Evolutionary conservation across 2,329 filamentous ascomycete genomes (phyloP).

Genomic region (Colletotrichum incanum): DNA sequence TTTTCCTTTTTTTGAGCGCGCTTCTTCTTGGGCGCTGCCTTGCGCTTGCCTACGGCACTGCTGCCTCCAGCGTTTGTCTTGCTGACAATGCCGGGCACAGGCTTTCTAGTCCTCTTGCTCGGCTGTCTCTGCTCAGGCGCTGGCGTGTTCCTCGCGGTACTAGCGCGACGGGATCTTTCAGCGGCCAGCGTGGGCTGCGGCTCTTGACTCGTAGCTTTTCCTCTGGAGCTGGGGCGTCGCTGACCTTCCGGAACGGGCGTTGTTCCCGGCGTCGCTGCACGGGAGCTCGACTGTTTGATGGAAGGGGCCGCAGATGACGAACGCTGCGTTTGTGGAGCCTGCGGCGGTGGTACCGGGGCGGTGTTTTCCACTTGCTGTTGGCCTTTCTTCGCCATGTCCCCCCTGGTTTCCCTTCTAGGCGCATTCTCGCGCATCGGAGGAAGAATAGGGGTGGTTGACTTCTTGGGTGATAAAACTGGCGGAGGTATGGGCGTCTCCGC

Average conservation of each 20-base stretch:
- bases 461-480: constrained; percentile 52
- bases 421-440: constrained; percentile 53
- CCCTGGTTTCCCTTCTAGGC: constrained; percentile 62
- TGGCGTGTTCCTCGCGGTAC: constrained; percentile 72
- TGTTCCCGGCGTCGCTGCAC: constrained; percentile 54
- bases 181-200: constrained; percentile 64
- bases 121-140: constrained; percentile 62
- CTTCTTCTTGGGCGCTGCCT: constrained; percentile 78
- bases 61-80: constrained; percentile 73
- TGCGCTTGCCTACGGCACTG: constrained; percentile 80
- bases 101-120: constrained; percentile 76
- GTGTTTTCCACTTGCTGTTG: constrained; percentile 49
- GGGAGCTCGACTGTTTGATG: constrained; percentile 52
- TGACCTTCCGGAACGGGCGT: constrained; percentile 58
- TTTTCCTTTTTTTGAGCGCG: constrained; percentile 65
- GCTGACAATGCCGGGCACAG: constrained; percentile 81
- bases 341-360: constrained; percentile 26
- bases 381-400: constrained; percentile 59
- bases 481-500: constrained; percentile 61
- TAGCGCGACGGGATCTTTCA: constrained; percentile 70
- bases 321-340: constrained; percentile 43
- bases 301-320: constrained; percentile 47
- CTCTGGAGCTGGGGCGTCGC: constrained; percentile 67
- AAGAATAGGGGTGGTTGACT: constrained; percentile 54
- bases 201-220: constrained; percentile 68